These are phyloP conservation scores for Eutrema salsugineum DNA, from an alignment of 441 rosid species.

Conservation along the genomic window DNA sequence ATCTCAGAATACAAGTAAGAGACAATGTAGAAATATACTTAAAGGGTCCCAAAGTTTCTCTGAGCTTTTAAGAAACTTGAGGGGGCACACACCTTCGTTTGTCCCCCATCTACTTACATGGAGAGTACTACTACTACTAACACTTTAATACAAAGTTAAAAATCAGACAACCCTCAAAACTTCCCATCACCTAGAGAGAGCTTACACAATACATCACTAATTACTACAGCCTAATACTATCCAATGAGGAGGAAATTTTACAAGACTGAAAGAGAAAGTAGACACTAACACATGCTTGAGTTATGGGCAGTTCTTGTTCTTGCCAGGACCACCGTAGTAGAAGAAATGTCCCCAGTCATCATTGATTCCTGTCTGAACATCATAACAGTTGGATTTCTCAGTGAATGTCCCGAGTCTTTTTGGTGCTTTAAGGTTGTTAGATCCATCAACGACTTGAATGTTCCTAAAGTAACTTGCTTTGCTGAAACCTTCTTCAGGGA, in stretches of 20 bases:
- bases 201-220: slow-evolving; percentile 27
- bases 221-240: slow-evolving; percentile 38
- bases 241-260: slow-evolving; percentile 13
- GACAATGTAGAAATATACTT: neutral
- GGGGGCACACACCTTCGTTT: slow-evolving; percentile 10
- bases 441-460: slow-evolving; percentile 73
- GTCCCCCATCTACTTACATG: slow-evolving; percentile 44
- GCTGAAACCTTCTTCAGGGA: slow-evolving; percentile 87
- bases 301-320: slow-evolving; percentile 66
- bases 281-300: neutral
- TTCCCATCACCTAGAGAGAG: slow-evolving; percentile 46
- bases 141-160: slow-evolving; percentile 3
- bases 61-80: slow-evolving; percentile 5
- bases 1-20: neutral
- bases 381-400: slow-evolving; percentile 82
- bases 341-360: slow-evolving; percentile 96
- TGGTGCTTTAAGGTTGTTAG: slow-evolving; percentile 86
- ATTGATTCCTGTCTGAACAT: slow-evolving; percentile 72
- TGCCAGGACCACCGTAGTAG: slow-evolving; percentile 94
- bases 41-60: neutral
- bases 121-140: slow-evolving; percentile 18
- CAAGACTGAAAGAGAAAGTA: slow-evolving; percentile 22
- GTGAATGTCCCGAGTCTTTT: slow-evolving; percentile 72
- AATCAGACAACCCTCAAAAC: slow-evolving; percentile 44
- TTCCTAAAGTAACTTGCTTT: slow-evolving; percentile 83